These are phyloP conservation scores for Helenozyma rhizophorensis DNA, from an alignment of 805 yeast genomes.

Conservation along the genomic window DNA sequence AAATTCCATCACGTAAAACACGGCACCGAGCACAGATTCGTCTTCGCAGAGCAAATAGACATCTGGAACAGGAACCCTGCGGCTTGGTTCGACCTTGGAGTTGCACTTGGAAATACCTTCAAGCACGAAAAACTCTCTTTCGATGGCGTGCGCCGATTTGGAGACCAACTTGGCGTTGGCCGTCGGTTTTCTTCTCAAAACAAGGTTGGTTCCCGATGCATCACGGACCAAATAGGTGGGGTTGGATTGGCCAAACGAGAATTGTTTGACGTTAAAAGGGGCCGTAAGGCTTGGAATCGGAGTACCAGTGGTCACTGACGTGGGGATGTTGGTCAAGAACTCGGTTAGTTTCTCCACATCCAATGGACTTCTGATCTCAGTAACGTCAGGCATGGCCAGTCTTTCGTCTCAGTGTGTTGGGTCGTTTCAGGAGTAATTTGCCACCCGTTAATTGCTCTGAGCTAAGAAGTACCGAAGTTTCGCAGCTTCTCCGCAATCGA, in stretches of 20 bases:
- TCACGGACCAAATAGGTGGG: constrained; percentile 54
- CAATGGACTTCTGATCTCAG: constrained; percentile 33
- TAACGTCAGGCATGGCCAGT: constrained; percentile 18
- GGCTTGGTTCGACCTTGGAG: constrained; percentile 12
- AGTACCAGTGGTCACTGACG: constrained; percentile 21
- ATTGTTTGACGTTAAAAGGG: constrained; percentile 41
- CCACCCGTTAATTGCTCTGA: no score
- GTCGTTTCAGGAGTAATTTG: no score
- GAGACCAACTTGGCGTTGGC: constrained; percentile 46
- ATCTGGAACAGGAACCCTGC: constrained; percentile 50
- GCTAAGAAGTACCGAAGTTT: no score
- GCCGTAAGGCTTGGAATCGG: constrained; percentile 11
- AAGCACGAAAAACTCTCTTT: constrained; percentile 53
- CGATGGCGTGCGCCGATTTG: constrained; percentile 59
- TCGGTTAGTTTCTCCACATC: constrained; percentile 20
- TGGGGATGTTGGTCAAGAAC: constrained; percentile 18
- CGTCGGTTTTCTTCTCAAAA: constrained; percentile 55
- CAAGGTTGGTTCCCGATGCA: constrained; percentile 35
- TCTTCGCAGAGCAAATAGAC: constrained; percentile 54
- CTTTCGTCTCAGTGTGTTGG: no score
- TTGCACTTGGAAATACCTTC: constrained; percentile 31
- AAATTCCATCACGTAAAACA: constrained; percentile 59
- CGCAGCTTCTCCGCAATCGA: no score
- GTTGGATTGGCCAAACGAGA: constrained; percentile 60
- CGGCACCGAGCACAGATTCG: constrained; percentile 48